Evolutionary conservation across 2,329 filamentous ascomycete genomes (phyloP), one percentile per base, ranked within the genome.

Genomic region (Pyrenophora tritici-repentis): DNA sequence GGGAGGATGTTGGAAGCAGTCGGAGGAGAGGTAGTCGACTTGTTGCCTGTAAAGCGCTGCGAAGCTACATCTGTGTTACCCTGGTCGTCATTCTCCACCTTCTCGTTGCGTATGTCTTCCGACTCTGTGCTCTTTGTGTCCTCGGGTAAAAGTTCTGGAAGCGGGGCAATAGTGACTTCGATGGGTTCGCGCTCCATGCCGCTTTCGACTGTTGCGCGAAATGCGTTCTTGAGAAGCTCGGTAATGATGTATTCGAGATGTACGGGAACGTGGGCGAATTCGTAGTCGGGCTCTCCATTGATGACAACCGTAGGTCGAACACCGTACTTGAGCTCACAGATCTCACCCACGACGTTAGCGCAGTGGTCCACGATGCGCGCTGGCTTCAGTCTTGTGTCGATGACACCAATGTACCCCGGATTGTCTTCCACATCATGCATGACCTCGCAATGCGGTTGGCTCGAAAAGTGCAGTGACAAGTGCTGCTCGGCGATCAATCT

Each of bases 181-280:
- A 99, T 82, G 1, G 93, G 90, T 59, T 96, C 89, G 35, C 83
- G 81, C 61, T 89, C 87, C 66, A 84, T 86, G n/a, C 86, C 86
- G 50, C 83, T 87, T 74, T 99, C 94, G 8, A 97, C 86, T 0
- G 91, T 95, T 3, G 94, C 93, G 36, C 94, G 86, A 77, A 97
- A 99, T 1, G 92, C 90, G 68, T 99, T 99, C 75, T 99, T 99
- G 51, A 99, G 82, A 1, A 99, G 82, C 74, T 99, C 94, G 0
- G 93, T 99, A 58, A 97, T 84, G 59, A 99, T 97, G 73, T 99
- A 99, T 75, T 97, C 93, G 18, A 99, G 83, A 73, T 99, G 94
- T 72, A 96, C 94, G 12, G 94, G 94, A 7, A 99, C 87, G 67
- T 95, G 94, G 16, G 93, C 91, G 68, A 99, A 96, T 0, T 86